phyloP scores from a whole-genome alignment of 2,329 filamentous ascomycete genomes.

The Fusarium sacchari region DNA sequence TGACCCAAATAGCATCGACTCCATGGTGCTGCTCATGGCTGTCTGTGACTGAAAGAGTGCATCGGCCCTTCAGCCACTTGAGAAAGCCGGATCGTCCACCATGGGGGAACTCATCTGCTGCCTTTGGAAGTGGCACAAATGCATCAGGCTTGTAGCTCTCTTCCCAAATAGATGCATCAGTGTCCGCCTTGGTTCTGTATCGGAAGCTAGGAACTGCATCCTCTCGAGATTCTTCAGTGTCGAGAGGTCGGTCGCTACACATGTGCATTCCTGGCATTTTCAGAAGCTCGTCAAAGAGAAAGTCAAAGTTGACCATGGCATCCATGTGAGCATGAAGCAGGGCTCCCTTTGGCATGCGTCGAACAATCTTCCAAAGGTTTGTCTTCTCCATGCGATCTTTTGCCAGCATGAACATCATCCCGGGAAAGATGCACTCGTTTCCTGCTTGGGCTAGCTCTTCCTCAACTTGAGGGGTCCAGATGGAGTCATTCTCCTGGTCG shows the following conservation, averaged over 20 bases:
- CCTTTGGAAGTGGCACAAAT: conserved; percentile 67
- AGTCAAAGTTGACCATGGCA: conserved; percentile 90
- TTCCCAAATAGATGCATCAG: conserved; percentile 70
- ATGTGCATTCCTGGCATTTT: conserved; percentile 80
- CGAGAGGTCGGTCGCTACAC: conserved; percentile 66
- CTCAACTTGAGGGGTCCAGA: conserved; percentile 81
- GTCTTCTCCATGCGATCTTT: conserved; percentile 88
- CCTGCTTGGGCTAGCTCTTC: conserved; percentile 71
- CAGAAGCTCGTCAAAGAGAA: conserved; percentile 77
- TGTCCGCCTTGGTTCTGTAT: conserved; percentile 60
- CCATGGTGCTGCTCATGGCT: conserved; percentile 84
- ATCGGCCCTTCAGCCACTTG: conserved; percentile 78
- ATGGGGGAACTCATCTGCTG: conserved; percentile 78
- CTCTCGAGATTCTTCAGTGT: conserved; percentile 61
- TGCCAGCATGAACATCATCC: conserved; percentile 92
- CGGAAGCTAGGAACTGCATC: conserved; percentile 70
- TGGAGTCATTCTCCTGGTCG: conserved; percentile 75
- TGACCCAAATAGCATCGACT: conserved; percentile 83
- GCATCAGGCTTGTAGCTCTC: conserved; percentile 68
- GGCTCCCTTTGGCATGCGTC: conserved; percentile 87
- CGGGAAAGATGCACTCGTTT: conserved; percentile 77
- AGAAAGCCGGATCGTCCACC: conserved; percentile 78
- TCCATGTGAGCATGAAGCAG: conserved; percentile 89
- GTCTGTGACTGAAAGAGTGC: conserved; percentile 76
- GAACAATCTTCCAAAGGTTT: conserved; percentile 85